These are phyloP conservation scores for Physcomitrellopsis africana DNA, from an alignment of 225 moss, liverwort and hornwort genomes.

Conservation along the genomic window DNA sequence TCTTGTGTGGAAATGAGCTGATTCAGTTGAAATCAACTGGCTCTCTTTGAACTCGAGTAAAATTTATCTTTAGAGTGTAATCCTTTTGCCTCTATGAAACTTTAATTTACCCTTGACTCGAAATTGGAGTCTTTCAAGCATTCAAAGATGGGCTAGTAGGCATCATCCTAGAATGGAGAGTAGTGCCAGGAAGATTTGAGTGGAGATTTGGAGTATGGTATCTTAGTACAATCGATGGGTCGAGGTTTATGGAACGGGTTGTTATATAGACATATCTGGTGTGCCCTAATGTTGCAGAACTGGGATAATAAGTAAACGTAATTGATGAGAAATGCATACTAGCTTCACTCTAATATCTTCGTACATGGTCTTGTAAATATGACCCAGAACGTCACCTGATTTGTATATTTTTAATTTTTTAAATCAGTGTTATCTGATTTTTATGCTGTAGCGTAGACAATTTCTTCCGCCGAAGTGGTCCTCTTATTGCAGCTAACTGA, in stretches of 20 bases:
- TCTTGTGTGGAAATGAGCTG: conserved; percentile 4
- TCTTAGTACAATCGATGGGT: no score
- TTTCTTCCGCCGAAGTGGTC: conserved; percentile 13
- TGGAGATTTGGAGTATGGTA: no score
- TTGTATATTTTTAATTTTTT: no score
- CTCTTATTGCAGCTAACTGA: conserved; percentile 28
- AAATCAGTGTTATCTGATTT: background rate
- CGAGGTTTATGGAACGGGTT: no score
- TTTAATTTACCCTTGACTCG: conserved; percentile 24
- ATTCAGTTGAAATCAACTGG: background rate
- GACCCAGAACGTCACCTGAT: background rate
- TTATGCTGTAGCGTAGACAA: background rate
- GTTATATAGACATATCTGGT: no score
- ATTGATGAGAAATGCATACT: conserved; percentile 4
- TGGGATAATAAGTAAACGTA: conserved; percentile 14
- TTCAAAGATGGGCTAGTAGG: background rate
- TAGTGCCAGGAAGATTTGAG: no score
- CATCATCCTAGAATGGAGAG: no score
- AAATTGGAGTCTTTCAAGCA: conserved; percentile 10
- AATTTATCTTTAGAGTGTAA: conserved; percentile 5
- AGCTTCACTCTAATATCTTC: conserved; percentile 1
- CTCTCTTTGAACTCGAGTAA: background rate
- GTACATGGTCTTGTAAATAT: conserved; percentile 8
- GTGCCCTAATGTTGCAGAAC: background rate
- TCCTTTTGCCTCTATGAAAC: background rate